Evolutionary conservation across 2,329 filamentous ascomycete species (phyloP), one percentile per base, ranked within the genome.

Genomic region (Colletotrichum melonis): DNA sequence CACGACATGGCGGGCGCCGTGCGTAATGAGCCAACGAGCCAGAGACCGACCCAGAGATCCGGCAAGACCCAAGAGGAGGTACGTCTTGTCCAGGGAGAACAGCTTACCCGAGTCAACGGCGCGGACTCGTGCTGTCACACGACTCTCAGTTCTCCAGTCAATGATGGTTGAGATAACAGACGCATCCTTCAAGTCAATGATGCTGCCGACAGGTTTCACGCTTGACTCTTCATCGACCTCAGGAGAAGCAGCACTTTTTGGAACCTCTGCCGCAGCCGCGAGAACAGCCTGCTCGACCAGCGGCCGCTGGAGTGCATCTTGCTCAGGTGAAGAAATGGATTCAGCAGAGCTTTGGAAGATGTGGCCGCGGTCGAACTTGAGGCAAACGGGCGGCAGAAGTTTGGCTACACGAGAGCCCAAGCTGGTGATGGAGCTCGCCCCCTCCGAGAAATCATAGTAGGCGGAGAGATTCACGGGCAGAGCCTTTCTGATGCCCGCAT

Each of bases 11-110:
- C 76, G 75, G 2, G 82, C 83, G 4, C 84, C 83, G 7, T 76
- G 72, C 0, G 67, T 56, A 2, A 80, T 69, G 81, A 84, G 84
- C 79, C 78, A 85, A 6, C 79, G 67, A 49, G 76, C 79, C 2
- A 84, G 73, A 0, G 83, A 84, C 5, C 76, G 74, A 9, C 83
- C 84, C 4, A 83, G 19, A 0, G 76, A 78, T 5, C 79, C 77
- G 0, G 80, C 69, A 24, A 82, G 67, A 0, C 81, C 81, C 1
- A 79, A 75, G 1, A 83, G 64, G 19, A 77, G 75, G 60, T 83
- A 83, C 0, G 81, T 82, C 62, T 76, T 79, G 63, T 78, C 52
- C 6, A 24, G 26, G 16, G 63, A 63, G 60, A 79, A 77, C 12
- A 77, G n/a, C n/a, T 16, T 60, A 4, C 58, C 58, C 3, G 58